phyloP scores from a whole-genome alignment of 2,329 filamentous ascomycete genomes.

The Drechmeria coniospora region DNA sequence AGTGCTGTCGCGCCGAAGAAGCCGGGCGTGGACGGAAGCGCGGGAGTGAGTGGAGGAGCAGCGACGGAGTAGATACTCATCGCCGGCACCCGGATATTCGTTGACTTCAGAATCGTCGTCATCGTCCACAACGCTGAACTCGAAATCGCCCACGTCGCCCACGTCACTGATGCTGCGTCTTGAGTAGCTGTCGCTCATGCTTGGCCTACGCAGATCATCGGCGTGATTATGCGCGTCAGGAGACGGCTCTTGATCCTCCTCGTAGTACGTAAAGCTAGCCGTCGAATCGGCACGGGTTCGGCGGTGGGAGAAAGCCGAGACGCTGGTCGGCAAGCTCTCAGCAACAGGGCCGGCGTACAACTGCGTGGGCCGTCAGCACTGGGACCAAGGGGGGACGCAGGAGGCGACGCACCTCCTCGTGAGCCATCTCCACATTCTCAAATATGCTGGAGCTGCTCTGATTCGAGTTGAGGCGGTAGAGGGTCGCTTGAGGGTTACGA shows the following conservation, averaged over 20 bases:
- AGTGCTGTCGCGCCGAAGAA: constrained; percentile 57
- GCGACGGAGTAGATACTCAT: constrained; percentile 38
- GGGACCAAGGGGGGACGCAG: not conserved
- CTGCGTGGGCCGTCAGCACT: constrained; percentile 17
- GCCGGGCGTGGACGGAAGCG: constrained; percentile 41
- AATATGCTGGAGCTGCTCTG: constrained; percentile 68
- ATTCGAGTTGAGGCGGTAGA: constrained; percentile 52
- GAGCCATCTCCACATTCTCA: constrained; percentile 96
- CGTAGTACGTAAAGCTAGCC: constrained; percentile 80
- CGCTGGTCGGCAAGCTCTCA: constrained; percentile 87
- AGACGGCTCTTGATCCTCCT: constrained; percentile 37
- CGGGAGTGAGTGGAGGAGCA: constrained; percentile 47
- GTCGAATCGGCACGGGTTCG: constrained; percentile 68
- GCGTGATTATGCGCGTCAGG: constrained; percentile 10
- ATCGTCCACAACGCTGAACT: constrained; percentile 24
- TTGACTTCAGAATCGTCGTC: constrained; percentile 25
- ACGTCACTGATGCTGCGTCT: constrained; percentile 21
- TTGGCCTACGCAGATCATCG: constrained; percentile 15
- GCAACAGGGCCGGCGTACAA: constrained; percentile 86
- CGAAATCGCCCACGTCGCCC: constrained; percentile 23
- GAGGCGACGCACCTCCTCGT: constrained; percentile 55
- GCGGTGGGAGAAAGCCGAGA: constrained; percentile 82
- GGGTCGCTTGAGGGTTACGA: constrained; percentile 2
- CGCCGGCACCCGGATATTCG: constrained; percentile 22
- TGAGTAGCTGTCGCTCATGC: constrained; percentile 9